These are phyloP conservation scores for Thermothielavioides terrestris DNA, from an alignment of 495 filamentous ascomycete genomes.

Conservation along the genomic window DNA sequence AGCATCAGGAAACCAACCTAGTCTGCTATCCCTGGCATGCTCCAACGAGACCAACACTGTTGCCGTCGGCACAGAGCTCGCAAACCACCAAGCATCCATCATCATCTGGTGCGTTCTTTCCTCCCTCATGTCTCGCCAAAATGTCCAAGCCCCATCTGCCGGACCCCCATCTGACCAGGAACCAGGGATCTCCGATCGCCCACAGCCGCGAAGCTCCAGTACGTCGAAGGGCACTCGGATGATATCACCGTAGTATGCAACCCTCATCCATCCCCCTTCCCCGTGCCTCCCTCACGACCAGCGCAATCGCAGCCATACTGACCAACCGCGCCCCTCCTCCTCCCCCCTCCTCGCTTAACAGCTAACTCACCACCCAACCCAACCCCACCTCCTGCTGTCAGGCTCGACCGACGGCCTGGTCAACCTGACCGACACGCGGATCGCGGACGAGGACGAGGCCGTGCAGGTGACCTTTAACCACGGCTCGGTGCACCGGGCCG, in stretches of 20 bases:
- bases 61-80: constrained; percentile 72
- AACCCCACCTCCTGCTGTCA: constrained; percentile 59
- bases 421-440: constrained; percentile 69
- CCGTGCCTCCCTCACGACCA: no score
- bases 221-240: constrained; percentile 84
- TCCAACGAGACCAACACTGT: constrained; percentile 49
- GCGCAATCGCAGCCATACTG: no score
- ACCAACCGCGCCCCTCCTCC: no score
- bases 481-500: constrained; percentile 75
- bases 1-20: constrained; percentile 13
- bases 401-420: constrained; percentile 90
- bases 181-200: constrained; percentile 61
- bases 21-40: constrained; percentile 63
- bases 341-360: constrained; percentile 36
- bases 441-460: constrained; percentile 77
- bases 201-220: constrained; percentile 46
- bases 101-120: constrained; percentile 58
- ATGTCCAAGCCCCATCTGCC: not conserved
- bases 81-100: constrained; percentile 62
- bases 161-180: not conserved
- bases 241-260: constrained; percentile 70
- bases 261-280: constrained; percentile 50
- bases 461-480: constrained; percentile 83
- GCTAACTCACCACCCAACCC: constrained; percentile 63
- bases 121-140: not conserved